Base-by-base conservation (phyloP, 352 stramenopile genomes). In the Phytophthora rubi region DNA sequence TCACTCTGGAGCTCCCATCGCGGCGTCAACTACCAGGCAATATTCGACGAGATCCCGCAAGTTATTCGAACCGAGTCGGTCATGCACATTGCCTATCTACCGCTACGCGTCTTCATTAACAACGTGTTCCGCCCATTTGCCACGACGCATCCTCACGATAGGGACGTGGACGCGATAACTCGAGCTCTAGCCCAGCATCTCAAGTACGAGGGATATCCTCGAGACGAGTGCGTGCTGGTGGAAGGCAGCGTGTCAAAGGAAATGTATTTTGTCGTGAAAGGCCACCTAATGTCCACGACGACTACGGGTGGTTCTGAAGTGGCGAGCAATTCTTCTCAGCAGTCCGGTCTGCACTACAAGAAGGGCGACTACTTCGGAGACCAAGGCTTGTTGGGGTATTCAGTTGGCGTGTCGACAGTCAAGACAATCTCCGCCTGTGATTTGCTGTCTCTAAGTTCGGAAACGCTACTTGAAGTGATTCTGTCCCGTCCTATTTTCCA, bases 201-300 rank as follows among this genome's bases (percentile, higher is more conserved):
- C 8, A 79, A 75, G 16, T 91, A 90, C 51, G 78, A 92, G 65
- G 75, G 81, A 15, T 93, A 90, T 47, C 83, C 83, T 12, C 80
- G 83, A 21, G 83, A 88, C 48, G 85, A 93, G 32, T 79, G 62
- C 6, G 81, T 91, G 16, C 62, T 93, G 10, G 63, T 83, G 26
- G 83, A 93, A 72, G 85, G 85, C 1, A 88, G 73, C 21, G 85
- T 92, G 52, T 73, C 80, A 2, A 88, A 85, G 39, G 75, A 81
- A 26, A 89, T 92, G 82, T 93, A 87, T 68, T 92, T 93, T 52
- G 82, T 93, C 21, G 75, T 89, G 6, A 82, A 85, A 48, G 85
- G 85, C 1, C 30, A 81, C 21, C 65, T 93, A 0, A 55, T 85
- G 0, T 67, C 74, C 6, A 70, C 54, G 12, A 77, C 62, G 0